Evolutionary conservation across 2,329 filamentous ascomycete genomes (phyloP), one percentile per base, ranked within the genome.

Genomic region (Helminthosporium solani): DNA sequence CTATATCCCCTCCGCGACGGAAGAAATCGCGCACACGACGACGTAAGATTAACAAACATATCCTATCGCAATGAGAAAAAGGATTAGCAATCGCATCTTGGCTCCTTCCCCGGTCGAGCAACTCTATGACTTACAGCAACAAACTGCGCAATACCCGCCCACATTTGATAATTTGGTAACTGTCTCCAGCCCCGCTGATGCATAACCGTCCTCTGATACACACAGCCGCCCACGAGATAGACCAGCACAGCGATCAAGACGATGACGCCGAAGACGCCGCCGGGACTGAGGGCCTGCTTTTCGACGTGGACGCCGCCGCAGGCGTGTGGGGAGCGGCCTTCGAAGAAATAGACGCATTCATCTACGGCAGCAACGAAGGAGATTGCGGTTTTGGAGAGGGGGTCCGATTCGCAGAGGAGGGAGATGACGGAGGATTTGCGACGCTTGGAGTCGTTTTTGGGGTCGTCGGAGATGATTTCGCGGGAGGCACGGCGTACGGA

Each of bases 121-220:
- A n/a, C n/a, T n/a, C n/a, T n/a, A n/a, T n/a, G 40, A 21, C 60
- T 50, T 81, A 94, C 92, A 78, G 81, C 86, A 61, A 96, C 73
- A 68, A 96, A 95, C 58, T 80, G 84, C 73, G 88, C 85, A 52
- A 96, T 88, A 44, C 90, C 86, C 23, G 89, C 85, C 94, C 94
- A 99, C 58, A 96, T 81, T 58, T 82, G 84, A 74, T 94, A 96
- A 73, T 99, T 97, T 42, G 94, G 94, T 58, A 96, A 75, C 70
- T 99, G 94, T 58, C 88, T 83, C 94, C 92, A 97, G 38, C 94
- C 94, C 52, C 94, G 81, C 60, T 95, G 90, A 68, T 99, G 89
- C 72, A 91, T 86, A 47, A 99, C 91, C 25, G 90, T 95, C 49
- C 94, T 84, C 71, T 96, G 92, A 76, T 97, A 99, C 53, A 96